phyloP scores from a whole-genome alignment of 768 basidiomycete species.

The Xerocomellus amylosporus region DNA sequence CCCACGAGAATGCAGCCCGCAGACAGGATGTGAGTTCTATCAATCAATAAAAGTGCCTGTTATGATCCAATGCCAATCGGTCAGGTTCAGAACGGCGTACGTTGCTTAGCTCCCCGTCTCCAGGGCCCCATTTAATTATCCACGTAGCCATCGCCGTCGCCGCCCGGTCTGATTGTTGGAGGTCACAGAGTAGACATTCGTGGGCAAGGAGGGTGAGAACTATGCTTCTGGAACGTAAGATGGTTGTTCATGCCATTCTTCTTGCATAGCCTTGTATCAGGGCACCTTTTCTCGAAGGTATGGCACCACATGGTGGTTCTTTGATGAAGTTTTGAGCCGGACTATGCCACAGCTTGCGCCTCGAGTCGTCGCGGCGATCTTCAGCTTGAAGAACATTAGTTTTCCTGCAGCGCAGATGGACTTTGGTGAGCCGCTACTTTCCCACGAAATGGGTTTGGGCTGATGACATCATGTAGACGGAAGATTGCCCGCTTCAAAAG shows the following conservation, averaged over 20 bases:
- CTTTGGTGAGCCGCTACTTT: slow-evolving; percentile 9
- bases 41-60: slow-evolving; percentile 4
- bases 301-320: not conserved
- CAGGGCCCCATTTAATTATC: not conserved
- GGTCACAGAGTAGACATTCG: slow-evolving; percentile 7
- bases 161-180: slow-evolving; percentile 1
- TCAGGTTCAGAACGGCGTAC: slow-evolving; percentile 40
- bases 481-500: slow-evolving; percentile 16
- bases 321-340: slow-evolving; percentile 1
- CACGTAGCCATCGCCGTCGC: slow-evolving; percentile 5
- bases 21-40: slow-evolving; percentile 28
- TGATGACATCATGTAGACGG: slow-evolving; percentile 4
- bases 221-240: not conserved
- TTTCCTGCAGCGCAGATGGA: slow-evolving; percentile 3
- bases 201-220: slow-evolving; percentile 23
- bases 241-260: not conserved
- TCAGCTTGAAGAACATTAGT: slow-evolving; percentile 40
- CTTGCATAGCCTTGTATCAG: slow-evolving; percentile 32
- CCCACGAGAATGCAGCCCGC: slow-evolving; percentile 35
- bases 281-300: slow-evolving; percentile 26
- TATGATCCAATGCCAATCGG: slow-evolving; percentile 38
- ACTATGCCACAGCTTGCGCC: slow-evolving; percentile 39
- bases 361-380: slow-evolving; percentile 43
- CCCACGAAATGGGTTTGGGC: not conserved
- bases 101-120: slow-evolving; percentile 9